These are phyloP conservation scores for Ganoderma lingzhi DNA, from an alignment of 1,284 basidiomycete genomes.

Conservation along the genomic window DNA sequence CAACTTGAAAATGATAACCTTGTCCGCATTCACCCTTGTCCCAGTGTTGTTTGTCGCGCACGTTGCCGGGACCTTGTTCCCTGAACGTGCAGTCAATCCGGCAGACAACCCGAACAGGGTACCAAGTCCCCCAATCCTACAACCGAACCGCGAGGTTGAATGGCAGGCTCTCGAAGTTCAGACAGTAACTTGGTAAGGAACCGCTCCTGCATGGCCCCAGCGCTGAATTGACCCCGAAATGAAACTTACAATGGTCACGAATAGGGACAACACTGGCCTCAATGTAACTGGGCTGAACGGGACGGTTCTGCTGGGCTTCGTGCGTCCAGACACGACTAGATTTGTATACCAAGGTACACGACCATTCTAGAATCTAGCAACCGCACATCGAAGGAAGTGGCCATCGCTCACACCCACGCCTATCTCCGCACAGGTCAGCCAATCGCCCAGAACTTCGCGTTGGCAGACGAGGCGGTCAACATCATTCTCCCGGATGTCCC, in stretches of 20 bases:
- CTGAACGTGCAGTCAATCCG: not conserved
- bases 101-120: slow-evolving; percentile 11
- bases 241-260: not conserved
- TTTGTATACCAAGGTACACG: slow-evolving; percentile 9
- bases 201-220: not conserved
- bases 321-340: slow-evolving; percentile 11
- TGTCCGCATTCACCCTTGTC: not conserved
- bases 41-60: not conserved
- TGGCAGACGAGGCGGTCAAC: slow-evolving; percentile 15
- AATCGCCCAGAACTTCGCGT: slow-evolving; percentile 2
- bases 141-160: not conserved
- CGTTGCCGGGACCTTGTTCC: too few relatives aligned
- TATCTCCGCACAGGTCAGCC: not conserved
- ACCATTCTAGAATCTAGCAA: not conserved
- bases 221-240: not conserved
- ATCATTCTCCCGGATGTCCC: slow-evolving; percentile 13
- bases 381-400: not conserved
- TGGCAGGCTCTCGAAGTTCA: slow-evolving; percentile 10
- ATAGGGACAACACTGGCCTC: slow-evolving; percentile 12
- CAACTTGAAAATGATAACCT: not conserved
- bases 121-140: slow-evolving; percentile 9
- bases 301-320: slow-evolving; percentile 8
- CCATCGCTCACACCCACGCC: not conserved
- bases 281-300: slow-evolving; percentile 14
- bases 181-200: slow-evolving; percentile 8